Evolutionary conservation across 1,284 basidiomycete species (phyloP).

Genomic region (Irpex lacteus): DNA sequence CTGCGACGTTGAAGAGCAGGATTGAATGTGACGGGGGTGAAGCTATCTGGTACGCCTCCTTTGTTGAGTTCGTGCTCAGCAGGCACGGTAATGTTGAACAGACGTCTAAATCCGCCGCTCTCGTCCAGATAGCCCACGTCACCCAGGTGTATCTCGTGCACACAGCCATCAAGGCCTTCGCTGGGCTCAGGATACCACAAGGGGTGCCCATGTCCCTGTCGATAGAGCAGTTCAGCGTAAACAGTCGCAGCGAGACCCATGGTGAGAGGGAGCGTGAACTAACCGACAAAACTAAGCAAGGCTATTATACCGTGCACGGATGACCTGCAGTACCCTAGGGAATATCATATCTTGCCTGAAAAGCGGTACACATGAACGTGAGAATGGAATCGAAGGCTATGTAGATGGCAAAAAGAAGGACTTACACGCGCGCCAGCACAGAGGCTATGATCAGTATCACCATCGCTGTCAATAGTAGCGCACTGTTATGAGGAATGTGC

Average conservation of each 20-base stretch:
- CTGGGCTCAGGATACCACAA: not conserved
- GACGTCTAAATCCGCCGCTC: not conserved
- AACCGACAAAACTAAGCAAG: too few relatives aligned
- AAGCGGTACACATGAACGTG: not conserved
- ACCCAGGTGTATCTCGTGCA: not conserved
- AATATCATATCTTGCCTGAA: too few relatives aligned
- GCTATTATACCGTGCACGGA: too few relatives aligned
- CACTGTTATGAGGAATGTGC: too few relatives aligned
- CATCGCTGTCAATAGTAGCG: too few relatives aligned
- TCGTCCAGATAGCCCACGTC: not conserved
- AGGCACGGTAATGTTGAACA: conserved; percentile 6
- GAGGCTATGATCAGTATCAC: too few relatives aligned
- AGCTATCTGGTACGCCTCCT: conserved; percentile 16
- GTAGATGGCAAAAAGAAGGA: not conserved
- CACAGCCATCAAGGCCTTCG: not conserved
- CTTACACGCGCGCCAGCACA: too few relatives aligned
- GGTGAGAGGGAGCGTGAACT: not conserved
- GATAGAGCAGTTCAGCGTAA: not conserved
- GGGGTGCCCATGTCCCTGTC: not conserved
- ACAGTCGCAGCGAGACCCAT: not conserved
- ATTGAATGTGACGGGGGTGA: not conserved
- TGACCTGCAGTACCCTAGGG: too few relatives aligned
- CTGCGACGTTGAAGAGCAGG: not conserved
- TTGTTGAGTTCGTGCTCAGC: conserved; percentile 20
- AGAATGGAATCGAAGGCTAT: not conserved